Evolutionary conservation across 2,329 filamentous ascomycete genomes (phyloP).

Genomic region (Arthrobotrys sphaeroides): DNA sequence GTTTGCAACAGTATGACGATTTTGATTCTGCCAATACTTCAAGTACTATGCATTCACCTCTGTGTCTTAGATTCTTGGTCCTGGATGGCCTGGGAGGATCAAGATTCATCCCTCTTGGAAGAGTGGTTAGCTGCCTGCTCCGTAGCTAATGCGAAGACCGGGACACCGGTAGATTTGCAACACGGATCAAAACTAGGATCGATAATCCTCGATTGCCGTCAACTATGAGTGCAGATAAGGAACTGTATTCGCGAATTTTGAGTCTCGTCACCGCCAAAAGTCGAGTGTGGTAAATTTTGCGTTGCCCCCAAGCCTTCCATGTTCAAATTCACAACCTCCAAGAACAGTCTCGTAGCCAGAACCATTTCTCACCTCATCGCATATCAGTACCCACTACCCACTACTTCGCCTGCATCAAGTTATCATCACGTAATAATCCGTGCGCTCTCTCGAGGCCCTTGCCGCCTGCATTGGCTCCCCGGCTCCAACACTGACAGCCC

Average conservation of each 20-base stretch:
- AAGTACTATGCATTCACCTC: too few relatives aligned
- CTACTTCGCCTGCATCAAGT: conserved; percentile 9
- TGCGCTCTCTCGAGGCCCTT: conserved; percentile 26
- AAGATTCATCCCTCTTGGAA: too few relatives aligned
- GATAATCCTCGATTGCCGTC: too few relatives aligned
- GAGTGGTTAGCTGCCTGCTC: too few relatives aligned
- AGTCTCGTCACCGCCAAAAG: not conserved
- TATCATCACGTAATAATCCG: conserved; percentile 52
- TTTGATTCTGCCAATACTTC: too few relatives aligned
- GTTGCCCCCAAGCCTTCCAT: not conserved
- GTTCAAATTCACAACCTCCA: not conserved
- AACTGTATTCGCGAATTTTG: not conserved
- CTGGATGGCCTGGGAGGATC: too few relatives aligned
- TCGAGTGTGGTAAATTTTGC: conserved; percentile 29
- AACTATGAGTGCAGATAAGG: too few relatives aligned
- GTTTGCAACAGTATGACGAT: too few relatives aligned
- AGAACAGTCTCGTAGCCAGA: not conserved
- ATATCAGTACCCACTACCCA: conserved; percentile 1
- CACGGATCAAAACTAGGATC: too few relatives aligned
- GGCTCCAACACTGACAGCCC: conserved; percentile 2
- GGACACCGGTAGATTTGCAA: too few relatives aligned
- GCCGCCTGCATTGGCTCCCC: conserved; percentile 19
- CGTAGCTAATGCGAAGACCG: too few relatives aligned
- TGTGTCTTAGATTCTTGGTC: too few relatives aligned
- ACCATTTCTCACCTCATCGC: conserved; percentile 28